Evolutionary conservation across 2,329 filamentous ascomycete species (phyloP), one percentile per base, ranked within the genome.

Genomic region (Cadophora malorum): DNA sequence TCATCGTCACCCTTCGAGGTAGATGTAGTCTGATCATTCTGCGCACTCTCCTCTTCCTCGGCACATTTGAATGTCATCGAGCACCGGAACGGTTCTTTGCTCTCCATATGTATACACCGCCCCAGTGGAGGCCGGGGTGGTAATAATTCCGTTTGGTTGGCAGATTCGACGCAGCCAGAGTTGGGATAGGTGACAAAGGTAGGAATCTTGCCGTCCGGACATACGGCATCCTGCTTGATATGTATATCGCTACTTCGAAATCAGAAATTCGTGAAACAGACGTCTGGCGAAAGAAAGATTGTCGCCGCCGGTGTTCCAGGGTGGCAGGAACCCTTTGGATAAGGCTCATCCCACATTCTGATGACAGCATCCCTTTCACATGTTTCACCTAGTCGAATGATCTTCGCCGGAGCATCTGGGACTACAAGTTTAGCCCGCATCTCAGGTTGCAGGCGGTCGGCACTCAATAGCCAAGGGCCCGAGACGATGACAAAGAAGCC

Each of bases 301-400:
- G 28, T 55, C 16, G 52, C n/a, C n/a, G 52, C 14, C 8, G 52
- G 28, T 4, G 52, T 55, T 25, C 52, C 33, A n/a, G 52, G 1
- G 28, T 7, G 28, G 25, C 28, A 55, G 7, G 14, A 33, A 5
- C 14, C 28, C 16, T 55, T 55, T 28, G 52, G 33, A 14, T 55
- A 55, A n/a, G 52, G 52, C 23, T 55, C 52, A 25, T 55, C 16
- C 52, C 52, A 55, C 25, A 55, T 19, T 25, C 33, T 55, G 14
- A 55, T 7, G 52, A 55, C 16, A n/a, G 52, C 28, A 55, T 55
- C 52, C 28, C 28, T 28, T 28, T 28, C 28, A 3, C 3, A 28
- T 28, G 28, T 28, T 28, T 28, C 28, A 28, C 28, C 28, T 28
- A 28, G 3, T 28, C 28, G 28, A 28, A 28, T 28, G 28, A 28